These are phyloP conservation scores for Polychaeton citri DNA, from an alignment of 2,329 filamentous ascomycete species.

Conservation along the genomic window DNA sequence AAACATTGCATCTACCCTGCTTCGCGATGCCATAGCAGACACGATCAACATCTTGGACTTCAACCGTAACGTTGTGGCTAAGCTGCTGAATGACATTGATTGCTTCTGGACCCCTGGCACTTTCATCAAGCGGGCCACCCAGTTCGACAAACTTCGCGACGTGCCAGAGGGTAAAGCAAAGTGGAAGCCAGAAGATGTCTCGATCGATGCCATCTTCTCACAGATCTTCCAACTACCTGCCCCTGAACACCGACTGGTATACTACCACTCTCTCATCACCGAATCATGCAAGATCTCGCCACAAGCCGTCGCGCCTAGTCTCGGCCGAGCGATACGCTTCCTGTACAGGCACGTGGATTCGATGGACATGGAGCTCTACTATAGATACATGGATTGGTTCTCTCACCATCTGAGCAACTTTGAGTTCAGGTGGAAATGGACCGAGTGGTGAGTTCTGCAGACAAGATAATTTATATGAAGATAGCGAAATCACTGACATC, in stretches of 20 bases:
- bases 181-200: slow-evolving; percentile 96
- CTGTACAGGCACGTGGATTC: slow-evolving; percentile 70
- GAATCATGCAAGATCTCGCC: slow-evolving; percentile 94
- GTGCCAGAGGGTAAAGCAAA: slow-evolving; percentile 54
- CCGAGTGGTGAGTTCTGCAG: slow-evolving; percentile 61
- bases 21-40: slow-evolving; percentile 77
- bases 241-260: slow-evolving; percentile 87
- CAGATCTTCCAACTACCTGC: slow-evolving; percentile 79
- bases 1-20: slow-evolving; percentile 65
- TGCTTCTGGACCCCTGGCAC: slow-evolving; percentile 84
- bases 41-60: slow-evolving; percentile 91
- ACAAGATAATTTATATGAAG: slow-evolving; percentile 10
- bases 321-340: slow-evolving; percentile 85
- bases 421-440: slow-evolving; percentile 99
- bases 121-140: slow-evolving; percentile 85
- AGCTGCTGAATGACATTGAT: slow-evolving; percentile 84
- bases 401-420: slow-evolving; percentile 97
- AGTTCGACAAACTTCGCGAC: slow-evolving; percentile 75
- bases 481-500: slow-evolving; percentile 6
- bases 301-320: slow-evolving; percentile 85
- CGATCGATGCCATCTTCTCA: slow-evolving; percentile 94
- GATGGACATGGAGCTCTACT: slow-evolving; percentile 75
- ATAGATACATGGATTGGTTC: slow-evolving; percentile 95
- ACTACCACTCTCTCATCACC: slow-evolving; percentile 89
- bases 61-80: slow-evolving; percentile 76